phyloP scores from a whole-genome alignment of 1,284 basidiomycete genomes.

The Moniliophthora roreri region DNA sequence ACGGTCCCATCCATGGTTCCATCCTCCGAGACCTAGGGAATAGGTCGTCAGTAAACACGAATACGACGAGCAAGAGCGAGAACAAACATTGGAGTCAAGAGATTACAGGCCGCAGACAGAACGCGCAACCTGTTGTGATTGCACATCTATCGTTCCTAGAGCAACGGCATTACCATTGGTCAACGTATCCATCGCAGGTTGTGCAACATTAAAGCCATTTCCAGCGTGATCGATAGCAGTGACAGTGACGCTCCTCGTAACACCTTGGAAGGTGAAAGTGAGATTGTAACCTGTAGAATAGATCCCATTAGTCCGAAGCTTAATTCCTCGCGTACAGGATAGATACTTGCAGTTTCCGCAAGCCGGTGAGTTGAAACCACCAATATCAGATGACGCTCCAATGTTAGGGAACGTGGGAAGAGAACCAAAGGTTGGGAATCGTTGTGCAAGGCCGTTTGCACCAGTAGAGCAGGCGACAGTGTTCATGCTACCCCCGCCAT shows the following conservation, averaged over 20 bases:
- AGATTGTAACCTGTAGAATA: conserved; percentile 48
- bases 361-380: conserved; percentile 38
- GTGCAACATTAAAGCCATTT: conserved; percentile 39
- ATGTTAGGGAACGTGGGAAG: conserved; percentile 51
- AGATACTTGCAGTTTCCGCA: conserved; percentile 51
- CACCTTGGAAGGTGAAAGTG: conserved; percentile 30
- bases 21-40: too few relatives aligned
- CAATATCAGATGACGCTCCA: conserved; percentile 42
- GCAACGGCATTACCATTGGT: conserved; percentile 29
- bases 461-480: conserved; percentile 52
- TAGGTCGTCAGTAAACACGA: background rate
- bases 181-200: conserved; percentile 34
- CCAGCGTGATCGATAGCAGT: conserved; percentile 42
- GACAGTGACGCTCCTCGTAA: conserved; percentile 34
- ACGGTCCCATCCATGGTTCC: too few relatives aligned
- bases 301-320: too few relatives aligned
- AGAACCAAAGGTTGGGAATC: conserved; percentile 44
- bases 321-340: too few relatives aligned
- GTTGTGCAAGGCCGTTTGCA: conserved; percentile 34
- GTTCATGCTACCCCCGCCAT: conserved; percentile 28
- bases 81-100: background rate
- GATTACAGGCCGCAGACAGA: conserved; percentile 29
- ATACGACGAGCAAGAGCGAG: background rate
- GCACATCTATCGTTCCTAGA: conserved; percentile 31
- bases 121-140: conserved; percentile 25